Evolutionary conservation across 208 protist genomes (phyloP), one percentile per base, ranked within the genome.

Genomic region (Trypanosoma brucei): DNA sequence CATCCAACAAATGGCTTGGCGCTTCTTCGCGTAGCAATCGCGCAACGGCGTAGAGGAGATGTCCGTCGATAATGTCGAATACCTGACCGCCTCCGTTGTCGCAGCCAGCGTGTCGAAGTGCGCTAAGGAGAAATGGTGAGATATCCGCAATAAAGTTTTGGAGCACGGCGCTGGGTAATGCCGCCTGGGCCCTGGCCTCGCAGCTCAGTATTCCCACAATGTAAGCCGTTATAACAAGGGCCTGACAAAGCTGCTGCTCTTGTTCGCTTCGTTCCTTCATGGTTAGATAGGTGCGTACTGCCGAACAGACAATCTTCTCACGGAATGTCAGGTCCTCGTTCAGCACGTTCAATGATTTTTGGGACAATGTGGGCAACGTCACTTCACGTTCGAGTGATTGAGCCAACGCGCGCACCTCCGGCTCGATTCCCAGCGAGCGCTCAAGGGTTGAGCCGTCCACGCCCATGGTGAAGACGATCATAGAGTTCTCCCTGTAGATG

Each of bases 41-140:
- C 42, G 65, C 72, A 66, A 94, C 52, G 31, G 75, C 71, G 45
- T 56, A 62, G 54, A 92, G 55, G 45, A 94, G 71, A 70, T 92
- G 84, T 5, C 81, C 83, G 65, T 94, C 88, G 63, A 75, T 82
- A 39, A 92, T 40, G 60, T 94, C 88, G 56, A 83, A 88, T 78
- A 87, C 84, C 22, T 67, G 42, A n/a, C 87, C 87, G 40, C 75
- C 71, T 0, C 77, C 78, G 1, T 56, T 66, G 9, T 35, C 57
- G 63, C 72, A 83, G 58, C 75, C 80, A 52, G 69, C 69, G 53
- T 79, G 63, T 37, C 61, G 62, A 7, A 88, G 70, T 3, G 68
- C 78, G 46, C 66, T 63, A 35, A 84, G 70, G 14, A 91, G 45
- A 62, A 76, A 94, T 1, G 83, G 84, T 14, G 88, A 70, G 30